Conservation (phyloP, 2,329 filamentous ascomycete species). For the Fusarium longipes region DNA sequence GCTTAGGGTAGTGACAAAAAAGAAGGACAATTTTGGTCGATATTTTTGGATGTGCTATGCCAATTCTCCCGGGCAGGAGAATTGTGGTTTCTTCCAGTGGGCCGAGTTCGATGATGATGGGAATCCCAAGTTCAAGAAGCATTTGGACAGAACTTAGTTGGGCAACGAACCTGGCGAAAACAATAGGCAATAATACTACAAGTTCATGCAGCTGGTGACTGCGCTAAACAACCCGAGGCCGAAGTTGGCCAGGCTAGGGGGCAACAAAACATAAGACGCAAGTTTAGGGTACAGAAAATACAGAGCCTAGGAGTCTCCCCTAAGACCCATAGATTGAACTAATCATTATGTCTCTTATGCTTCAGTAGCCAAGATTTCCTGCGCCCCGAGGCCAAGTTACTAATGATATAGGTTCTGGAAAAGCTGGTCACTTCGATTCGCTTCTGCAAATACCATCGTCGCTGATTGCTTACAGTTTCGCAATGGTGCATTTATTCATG, state of each 20-base stretch:
- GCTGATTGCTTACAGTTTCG: not conserved
- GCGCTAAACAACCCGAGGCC: not conserved
- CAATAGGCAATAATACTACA: no score
- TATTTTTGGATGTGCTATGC: constrained; percentile 97
- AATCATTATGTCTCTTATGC: no score
- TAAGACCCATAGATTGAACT: no score
- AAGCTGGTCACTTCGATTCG: not conserved
- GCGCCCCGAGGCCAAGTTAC: no score
- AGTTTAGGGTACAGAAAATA: no score
- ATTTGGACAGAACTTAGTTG: not conserved
- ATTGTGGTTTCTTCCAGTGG: constrained; percentile 86
- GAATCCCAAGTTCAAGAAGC: constrained; percentile 63
- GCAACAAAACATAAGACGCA: no score
- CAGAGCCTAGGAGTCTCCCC: no score
- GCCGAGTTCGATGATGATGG: constrained; percentile 89
- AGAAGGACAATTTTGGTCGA: constrained; percentile 77
- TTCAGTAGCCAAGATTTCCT: no score
- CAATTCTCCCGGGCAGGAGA: constrained; percentile 74
- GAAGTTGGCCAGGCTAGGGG: not conserved
- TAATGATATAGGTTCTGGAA: no score
- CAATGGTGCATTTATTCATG: no score
- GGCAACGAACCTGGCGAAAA: not conserved
- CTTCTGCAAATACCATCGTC: not conserved
- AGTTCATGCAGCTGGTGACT: not conserved
- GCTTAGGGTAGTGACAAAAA: constrained; percentile 82